Evolutionary conservation across 768 basidiomycete species (phyloP), one percentile per base, ranked within the genome.

Genomic region (Pholiota molesta): DNA sequence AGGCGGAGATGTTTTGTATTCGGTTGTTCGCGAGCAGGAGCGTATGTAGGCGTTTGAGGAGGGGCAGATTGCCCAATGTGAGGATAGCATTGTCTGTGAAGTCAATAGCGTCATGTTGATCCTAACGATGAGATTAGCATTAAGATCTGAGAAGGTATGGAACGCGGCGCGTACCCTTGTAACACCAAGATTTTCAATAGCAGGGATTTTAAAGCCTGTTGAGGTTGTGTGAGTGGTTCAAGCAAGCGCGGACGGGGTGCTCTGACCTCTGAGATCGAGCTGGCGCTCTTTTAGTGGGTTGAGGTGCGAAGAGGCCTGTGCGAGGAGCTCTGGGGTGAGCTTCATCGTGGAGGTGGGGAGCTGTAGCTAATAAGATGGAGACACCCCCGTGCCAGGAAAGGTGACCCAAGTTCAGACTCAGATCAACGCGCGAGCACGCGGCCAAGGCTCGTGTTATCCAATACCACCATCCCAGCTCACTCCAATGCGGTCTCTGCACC

Each of bases 171-270:
- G 67, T 74, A 88, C 92, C 83, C 83, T 89, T 74, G 94, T 94
- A 65, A 95, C 91, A 82, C 94, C 95, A 67, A 97, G 83, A 83
- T 97, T 97, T 89, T 97, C 95, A 73, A 97, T 97, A 59, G 91
- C 86, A 57, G 95, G 94, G 67, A 96, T 95, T 85, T 94, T 95
- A 79, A 91, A 91, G 61, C 94, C 94, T 95, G 75, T 67, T 69
- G 66, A 61, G 47, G 62, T 67, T 67, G 66, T 63, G 62, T 72
- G 63, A 73, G 68, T 54, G 64, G 70, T 56, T 65, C 55, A 56
- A 59, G 21, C 23, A 51, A 44, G 33, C 61, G 61, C 58, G 39
- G 47, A 53, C 59, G 54, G 35, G 55, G 57, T 54, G 39, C 61
- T 66, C 75, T 72, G 71, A 92, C 94, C 95, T 84, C 95, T 82